phyloP scores from a whole-genome alignment of 2,329 filamentous ascomycete species.

The Colletotrichum filicis region DNA sequence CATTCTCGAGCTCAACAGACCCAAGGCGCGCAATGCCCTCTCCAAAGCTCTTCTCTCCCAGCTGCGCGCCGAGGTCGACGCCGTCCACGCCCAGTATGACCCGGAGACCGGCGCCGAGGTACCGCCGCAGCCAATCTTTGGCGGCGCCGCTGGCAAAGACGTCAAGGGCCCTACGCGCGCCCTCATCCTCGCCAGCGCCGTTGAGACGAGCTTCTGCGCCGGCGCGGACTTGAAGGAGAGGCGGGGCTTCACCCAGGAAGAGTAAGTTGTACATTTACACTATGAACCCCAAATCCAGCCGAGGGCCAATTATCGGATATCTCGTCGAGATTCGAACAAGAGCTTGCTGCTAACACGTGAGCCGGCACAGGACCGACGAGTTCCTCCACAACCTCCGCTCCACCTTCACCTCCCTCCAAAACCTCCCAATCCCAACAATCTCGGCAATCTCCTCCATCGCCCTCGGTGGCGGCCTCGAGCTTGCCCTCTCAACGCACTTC shows the following conservation, averaged over 20 bases:
- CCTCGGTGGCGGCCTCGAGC: conserved; percentile 92
- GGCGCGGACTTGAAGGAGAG: conserved; percentile 95
- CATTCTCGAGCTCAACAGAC: conserved; percentile 88
- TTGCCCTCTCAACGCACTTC: conserved; percentile 89
- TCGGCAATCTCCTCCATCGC: conserved; percentile 87
- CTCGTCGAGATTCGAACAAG: not conserved
- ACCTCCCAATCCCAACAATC: conserved; percentile 89
- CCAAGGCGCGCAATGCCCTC: conserved; percentile 88
- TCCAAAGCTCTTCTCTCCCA: conserved; percentile 80
- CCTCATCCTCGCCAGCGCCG: conserved; percentile 83
- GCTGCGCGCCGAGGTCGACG: conserved; percentile 78
- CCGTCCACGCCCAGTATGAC: conserved; percentile 73
- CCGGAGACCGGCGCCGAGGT: conserved; percentile 62
- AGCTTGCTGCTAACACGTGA: not conserved
- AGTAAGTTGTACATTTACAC: conserved; percentile 64
- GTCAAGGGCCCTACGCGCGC: conserved; percentile 75
- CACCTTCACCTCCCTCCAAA: conserved; percentile 79
- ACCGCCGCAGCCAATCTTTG: conserved; percentile 52
- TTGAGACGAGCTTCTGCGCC: conserved; percentile 91
- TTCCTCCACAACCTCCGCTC: conserved; percentile 83
- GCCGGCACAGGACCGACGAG: conserved; percentile 70
- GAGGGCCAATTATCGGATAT: not conserved
- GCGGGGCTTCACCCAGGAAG: conserved; percentile 77
- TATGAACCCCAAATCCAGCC: not conserved
- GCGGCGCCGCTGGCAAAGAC: conserved; percentile 55